phyloP scores from a whole-genome alignment of 768 basidiomycete species.

The Panellus pusillus region DNA sequence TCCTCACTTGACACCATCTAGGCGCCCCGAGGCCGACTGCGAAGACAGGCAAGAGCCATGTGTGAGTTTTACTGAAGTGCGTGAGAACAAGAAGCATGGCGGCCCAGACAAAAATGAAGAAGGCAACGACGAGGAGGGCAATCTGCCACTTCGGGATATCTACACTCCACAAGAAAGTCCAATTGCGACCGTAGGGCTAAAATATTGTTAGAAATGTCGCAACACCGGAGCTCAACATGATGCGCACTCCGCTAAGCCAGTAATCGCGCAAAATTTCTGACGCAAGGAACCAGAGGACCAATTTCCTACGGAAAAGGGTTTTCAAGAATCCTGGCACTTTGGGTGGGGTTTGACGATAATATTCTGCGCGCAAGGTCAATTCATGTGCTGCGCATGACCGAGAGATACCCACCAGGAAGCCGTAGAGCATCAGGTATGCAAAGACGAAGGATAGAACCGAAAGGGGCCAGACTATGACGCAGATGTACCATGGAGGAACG shows the following conservation, averaged over 20 bases:
- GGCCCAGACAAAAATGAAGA: constrained; percentile 90
- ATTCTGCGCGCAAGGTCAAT: constrained; percentile 48
- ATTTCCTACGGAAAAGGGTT: constrained; percentile 86
- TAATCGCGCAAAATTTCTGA: constrained; percentile 92
- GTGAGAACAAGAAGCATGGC: constrained; percentile 72
- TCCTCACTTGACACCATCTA: constrained; percentile 83
- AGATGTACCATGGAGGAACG: constrained; percentile 82
- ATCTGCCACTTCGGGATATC: constrained; percentile 83
- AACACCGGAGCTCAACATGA: background rate
- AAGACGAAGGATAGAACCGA: constrained; percentile 74
- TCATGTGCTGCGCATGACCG: background rate
- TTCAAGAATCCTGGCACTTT: constrained; percentile 91
- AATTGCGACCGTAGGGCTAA: constrained; percentile 90
- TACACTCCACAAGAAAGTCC: constrained; percentile 90
- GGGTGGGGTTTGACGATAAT: constrained; percentile 89
- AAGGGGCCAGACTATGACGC: constrained; percentile 79
- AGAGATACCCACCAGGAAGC: constrained; percentile 68
- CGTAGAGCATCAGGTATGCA: constrained; percentile 80
- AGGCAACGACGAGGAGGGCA: constrained; percentile 71
- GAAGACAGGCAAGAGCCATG: constrained; percentile 93
- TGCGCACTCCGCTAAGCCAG: constrained; percentile 82
- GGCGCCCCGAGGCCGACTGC: constrained; percentile 94
- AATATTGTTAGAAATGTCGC: constrained; percentile 14
- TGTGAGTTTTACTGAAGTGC: constrained; percentile 89
- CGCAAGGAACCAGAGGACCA: constrained; percentile 94